These are phyloP conservation scores for Tetracentron sinense DNA, from an alignment of 164 flowering plant genomes.

Conservation along the genomic window DNA sequence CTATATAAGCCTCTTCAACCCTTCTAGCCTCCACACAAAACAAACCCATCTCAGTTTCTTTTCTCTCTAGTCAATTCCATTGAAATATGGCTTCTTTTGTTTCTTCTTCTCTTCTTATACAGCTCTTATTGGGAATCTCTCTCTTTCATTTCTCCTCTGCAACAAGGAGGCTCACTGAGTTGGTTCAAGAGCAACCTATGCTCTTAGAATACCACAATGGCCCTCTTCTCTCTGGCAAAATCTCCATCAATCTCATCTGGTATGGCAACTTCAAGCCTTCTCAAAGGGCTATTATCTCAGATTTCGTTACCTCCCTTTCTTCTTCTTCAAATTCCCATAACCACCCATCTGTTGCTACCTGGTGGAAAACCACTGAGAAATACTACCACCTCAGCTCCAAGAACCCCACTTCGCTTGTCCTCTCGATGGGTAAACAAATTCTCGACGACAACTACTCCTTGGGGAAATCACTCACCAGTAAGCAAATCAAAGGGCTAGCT, in stretches of 20 bases:
- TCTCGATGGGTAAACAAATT: conserved; percentile 18
- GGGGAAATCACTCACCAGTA: conserved; percentile 23
- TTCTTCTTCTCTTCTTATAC: neutral
- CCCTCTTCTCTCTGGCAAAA: too few species aligned
- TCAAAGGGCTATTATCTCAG: too few species aligned
- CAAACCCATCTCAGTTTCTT: too few species aligned
- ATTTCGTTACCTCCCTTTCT: too few species aligned
- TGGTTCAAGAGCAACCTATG: neutral
- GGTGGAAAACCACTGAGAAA: neutral
- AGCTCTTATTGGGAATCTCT: neutral
- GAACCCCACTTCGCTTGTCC: conserved; percentile 7
- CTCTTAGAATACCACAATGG: neutral
- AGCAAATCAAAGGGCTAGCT: conserved; percentile 10
- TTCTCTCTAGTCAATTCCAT: too few species aligned
- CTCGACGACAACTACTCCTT: conserved; percentile 18
- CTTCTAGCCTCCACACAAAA: too few species aligned
- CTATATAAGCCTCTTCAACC: too few species aligned
- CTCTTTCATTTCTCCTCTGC: neutral
- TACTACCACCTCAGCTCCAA: too few species aligned
- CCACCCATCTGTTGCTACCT: too few species aligned
- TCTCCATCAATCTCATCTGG: too few species aligned
- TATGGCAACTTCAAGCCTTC: too few species aligned
- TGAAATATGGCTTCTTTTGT: neutral
- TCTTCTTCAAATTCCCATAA: too few species aligned
- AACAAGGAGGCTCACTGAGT: neutral